Conservation (phyloP, 495 filamentous ascomycete species). For the Trichocladium uniseriatum region DNA sequence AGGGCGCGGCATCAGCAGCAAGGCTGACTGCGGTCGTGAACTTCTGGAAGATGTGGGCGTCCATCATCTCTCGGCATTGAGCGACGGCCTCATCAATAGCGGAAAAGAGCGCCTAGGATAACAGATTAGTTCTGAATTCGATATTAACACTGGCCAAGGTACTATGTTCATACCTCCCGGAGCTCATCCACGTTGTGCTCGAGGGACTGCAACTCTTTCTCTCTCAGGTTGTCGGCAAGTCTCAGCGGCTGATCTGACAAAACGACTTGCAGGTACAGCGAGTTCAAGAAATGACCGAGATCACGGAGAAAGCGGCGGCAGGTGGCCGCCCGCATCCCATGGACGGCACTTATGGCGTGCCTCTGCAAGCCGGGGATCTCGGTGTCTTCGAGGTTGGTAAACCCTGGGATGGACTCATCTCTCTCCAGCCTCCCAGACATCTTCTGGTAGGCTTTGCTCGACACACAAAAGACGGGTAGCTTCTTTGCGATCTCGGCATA, state of each 20-base stretch:
- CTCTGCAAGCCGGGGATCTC: constrained; percentile 48
- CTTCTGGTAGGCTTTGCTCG: constrained; percentile 50
- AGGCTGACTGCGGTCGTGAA: not conserved
- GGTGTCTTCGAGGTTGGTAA: constrained; percentile 18
- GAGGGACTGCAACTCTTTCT: constrained; percentile 31
- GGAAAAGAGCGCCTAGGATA: constrained; percentile 6
- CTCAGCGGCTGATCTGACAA: constrained; percentile 34
- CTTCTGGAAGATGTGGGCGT: not conserved
- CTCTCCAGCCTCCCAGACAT: constrained; percentile 43
- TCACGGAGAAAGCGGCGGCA: constrained; percentile 31
- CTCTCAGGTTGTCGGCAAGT: constrained; percentile 34
- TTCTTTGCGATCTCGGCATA: constrained; percentile 45
- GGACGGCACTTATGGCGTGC: constrained; percentile 48
- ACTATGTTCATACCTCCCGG: constrained; percentile 30
- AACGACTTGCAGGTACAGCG: constrained; percentile 44
- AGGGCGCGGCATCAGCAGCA: not conserved
- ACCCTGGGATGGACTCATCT: constrained; percentile 14
- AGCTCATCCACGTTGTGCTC: constrained; percentile 31
- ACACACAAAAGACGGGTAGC: constrained; percentile 56
- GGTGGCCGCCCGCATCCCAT: constrained; percentile 8
- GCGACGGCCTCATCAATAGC: not conserved
- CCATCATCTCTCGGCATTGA: not conserved
- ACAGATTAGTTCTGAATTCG: not conserved
- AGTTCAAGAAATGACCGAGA: constrained; percentile 42
- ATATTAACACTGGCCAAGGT: constrained; percentile 13